phyloP scores from a whole-genome alignment of 2,329 filamentous ascomycete genomes.

The Erysiphe pulchra region DNA sequence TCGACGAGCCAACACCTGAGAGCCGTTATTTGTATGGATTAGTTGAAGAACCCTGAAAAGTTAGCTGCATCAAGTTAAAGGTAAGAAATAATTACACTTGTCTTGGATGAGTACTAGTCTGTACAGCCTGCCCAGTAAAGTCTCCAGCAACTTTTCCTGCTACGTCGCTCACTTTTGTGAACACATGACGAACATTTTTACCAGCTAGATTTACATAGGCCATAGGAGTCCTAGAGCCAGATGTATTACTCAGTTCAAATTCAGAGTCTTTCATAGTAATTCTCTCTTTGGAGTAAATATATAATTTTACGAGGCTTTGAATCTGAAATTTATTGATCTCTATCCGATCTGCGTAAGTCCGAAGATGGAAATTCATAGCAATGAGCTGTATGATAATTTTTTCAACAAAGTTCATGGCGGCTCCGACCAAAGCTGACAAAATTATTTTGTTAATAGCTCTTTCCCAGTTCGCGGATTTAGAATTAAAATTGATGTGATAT shows the following conservation, averaged over 20 bases:
- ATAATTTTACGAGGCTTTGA: slow-evolving; percentile 35
- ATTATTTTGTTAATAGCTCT: slow-evolving; percentile 61
- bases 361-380: slow-evolving; percentile 71
- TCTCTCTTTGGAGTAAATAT: slow-evolving; percentile 34
- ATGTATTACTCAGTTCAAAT: slow-evolving; percentile 26
- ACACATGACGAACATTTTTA: slow-evolving; percentile 46
- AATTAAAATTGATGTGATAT: slow-evolving; percentile 25
- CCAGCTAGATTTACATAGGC: slow-evolving; percentile 39
- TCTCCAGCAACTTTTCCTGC: slow-evolving; percentile 73
- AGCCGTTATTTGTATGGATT: slow-evolving; percentile 42
- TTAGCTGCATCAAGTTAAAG: slow-evolving; percentile 3
- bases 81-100: slow-evolving; percentile 28
- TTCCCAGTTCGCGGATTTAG: slow-evolving; percentile 39
- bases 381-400: slow-evolving; percentile 92
- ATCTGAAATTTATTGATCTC: slow-evolving; percentile 85
- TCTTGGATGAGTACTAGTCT: slow-evolving; percentile 49
- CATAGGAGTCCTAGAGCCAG: slow-evolving; percentile 39
- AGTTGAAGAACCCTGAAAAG: slow-evolving; percentile 35
- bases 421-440: slow-evolving; percentile 57
- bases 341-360: slow-evolving; percentile 77
- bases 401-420: slow-evolving; percentile 59
- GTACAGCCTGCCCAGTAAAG: slow-evolving; percentile 52
- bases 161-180: slow-evolving; percentile 62
- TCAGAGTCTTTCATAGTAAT: slow-evolving; percentile 51
- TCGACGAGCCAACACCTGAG: slow-evolving; percentile 65